These are phyloP conservation scores for Galerina marginata DNA, from an alignment of 768 basidiomycete genomes.

Conservation along the genomic window DNA sequence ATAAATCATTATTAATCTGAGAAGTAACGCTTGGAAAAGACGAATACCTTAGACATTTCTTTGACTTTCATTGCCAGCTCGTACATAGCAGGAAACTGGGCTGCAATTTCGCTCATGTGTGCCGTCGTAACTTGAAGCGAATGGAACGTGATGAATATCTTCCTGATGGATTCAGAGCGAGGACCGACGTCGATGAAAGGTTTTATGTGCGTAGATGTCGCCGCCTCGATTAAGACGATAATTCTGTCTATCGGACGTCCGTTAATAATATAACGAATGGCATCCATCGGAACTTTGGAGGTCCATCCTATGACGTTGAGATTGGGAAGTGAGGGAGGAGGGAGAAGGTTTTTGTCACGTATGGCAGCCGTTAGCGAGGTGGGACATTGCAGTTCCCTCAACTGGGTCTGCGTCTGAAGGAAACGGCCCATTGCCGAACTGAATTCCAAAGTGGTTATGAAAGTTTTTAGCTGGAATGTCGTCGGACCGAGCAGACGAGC, in stretches of 20 bases:
- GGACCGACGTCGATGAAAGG: conserved; percentile 2
- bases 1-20: background rate
- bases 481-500: conserved; percentile 2
- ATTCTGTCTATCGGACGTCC: conserved; percentile 1
- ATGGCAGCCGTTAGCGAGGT: background rate
- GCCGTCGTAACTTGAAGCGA: background rate
- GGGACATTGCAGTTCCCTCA: conserved; percentile 6
- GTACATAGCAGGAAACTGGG: background rate
- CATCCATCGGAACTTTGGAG: background rate
- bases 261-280: background rate
- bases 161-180: background rate
- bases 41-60: background rate
- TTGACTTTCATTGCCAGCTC: background rate
- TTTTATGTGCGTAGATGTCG: background rate
- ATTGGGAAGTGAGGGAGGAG: background rate
- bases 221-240: background rate
- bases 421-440: conserved; percentile 3
- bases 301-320: conserved; percentile 1
- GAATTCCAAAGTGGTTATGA: conserved; percentile 7
- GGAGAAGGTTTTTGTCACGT: background rate
- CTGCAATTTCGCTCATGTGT: background rate
- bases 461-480: conserved; percentile 4
- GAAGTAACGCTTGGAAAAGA: background rate
- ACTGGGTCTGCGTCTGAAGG: conserved; percentile 3
- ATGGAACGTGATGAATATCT: background rate